Base-by-base conservation (phyloP, 2,329 filamentous ascomycete species). In the Colletotrichum sp. region DNA sequence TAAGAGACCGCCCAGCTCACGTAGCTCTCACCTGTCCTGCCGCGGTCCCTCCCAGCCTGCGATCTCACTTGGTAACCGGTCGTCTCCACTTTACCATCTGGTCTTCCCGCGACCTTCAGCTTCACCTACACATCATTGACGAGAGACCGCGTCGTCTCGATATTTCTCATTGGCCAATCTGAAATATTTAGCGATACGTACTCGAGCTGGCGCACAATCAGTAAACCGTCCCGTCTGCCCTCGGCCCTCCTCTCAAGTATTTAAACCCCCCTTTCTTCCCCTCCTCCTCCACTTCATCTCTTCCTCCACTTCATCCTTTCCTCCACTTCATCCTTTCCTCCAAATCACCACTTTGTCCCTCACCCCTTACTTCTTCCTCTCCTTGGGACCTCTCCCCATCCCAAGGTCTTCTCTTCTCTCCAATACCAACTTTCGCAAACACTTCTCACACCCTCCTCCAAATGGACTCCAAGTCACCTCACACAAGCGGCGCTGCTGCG, bases 341-440 rank as follows among this genome's bases (percentile, higher is more conserved):
- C 39, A 48, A 1, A 48, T 0, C 12, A 22, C 44, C 11, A 22
- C 11, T 52, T 1, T 52, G 2, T 22, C 12, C 44, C n/a, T 52
- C n/a, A 13, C 2, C 0, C 0, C n/a, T 13, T 2, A 13, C 0
- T 0, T 52, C 12, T 13, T 52, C 1, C n/a, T 48, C 2, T 48
- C n/a, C n/a, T 22, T 22, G 19, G n/a, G 1, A 0, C n/a, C 44
- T 22, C 1, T 13, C 0, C n/a, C n/a, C 11, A 13, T 52, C 6
- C 19, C 19, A 48, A 48, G 39, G 39, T 48, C 8, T 44, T 44
- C 2, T n/a, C 39, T 12, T 48, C 39, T 1, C 19, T 22, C 19
- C 39, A n/a, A 48, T 4, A 1, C 39, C 39, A n/a, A n/a, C 39
- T n/a, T 22, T n/a, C 39, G 19, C 39, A 48, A 22, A n/a, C 9